Percentiles rank a stretch among this genome's conserved stretches.
Evolutionary conservation across 2,329 filamentous ascomycete species (phyloP).

Genomic region (Endocalyx cinctus): DNA sequence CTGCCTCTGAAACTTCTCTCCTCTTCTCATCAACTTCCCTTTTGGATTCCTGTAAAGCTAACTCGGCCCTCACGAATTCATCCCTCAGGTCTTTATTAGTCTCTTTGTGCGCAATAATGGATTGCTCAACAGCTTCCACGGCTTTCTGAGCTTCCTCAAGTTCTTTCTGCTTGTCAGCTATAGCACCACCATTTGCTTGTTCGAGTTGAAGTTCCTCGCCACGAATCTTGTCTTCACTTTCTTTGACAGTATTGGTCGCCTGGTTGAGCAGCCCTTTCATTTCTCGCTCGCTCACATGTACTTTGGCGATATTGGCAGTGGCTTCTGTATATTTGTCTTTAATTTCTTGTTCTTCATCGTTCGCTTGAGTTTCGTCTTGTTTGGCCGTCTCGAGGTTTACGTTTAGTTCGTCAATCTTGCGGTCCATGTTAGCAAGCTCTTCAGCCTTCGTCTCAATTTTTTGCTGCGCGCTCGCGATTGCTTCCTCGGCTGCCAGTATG

Average conservation of each 20-base stretch:
- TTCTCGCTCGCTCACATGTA: slow-evolving; percentile 61
- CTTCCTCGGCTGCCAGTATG: slow-evolving; percentile 25
- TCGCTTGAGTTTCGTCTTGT: slow-evolving; percentile 42
- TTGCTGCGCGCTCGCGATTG: slow-evolving; percentile 30
- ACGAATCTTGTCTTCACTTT: slow-evolving; percentile 43
- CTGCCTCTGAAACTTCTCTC: slow-evolving; percentile 48
- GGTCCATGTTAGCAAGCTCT: slow-evolving; percentile 42
- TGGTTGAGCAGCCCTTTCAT: slow-evolving; percentile 55
- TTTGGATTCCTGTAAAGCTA: slow-evolving; percentile 23
- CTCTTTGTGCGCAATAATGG: slow-evolving; percentile 19
- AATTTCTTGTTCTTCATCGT: slow-evolving; percentile 41
- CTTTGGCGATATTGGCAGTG: slow-evolving; percentile 47
- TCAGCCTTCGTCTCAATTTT: slow-evolving; percentile 42
- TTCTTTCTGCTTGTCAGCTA: slow-evolving; percentile 56
- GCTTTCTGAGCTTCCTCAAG: slow-evolving; percentile 53
- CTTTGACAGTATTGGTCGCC: slow-evolving; percentile 42
- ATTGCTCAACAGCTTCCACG: slow-evolving; percentile 36
- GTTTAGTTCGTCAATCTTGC: slow-evolving; percentile 35
- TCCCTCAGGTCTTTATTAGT: slow-evolving; percentile 18
- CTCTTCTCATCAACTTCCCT: slow-evolving; percentile 38
- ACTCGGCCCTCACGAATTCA: slow-evolving; percentile 24
- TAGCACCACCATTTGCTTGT: slow-evolving; percentile 64
- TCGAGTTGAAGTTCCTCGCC: slow-evolving; percentile 59
- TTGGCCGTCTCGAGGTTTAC: slow-evolving; percentile 36
- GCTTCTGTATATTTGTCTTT: slow-evolving; percentile 50